Base-by-base conservation (phyloP, 495 filamentous ascomycete species). In the Letharia columbiana region DNA sequence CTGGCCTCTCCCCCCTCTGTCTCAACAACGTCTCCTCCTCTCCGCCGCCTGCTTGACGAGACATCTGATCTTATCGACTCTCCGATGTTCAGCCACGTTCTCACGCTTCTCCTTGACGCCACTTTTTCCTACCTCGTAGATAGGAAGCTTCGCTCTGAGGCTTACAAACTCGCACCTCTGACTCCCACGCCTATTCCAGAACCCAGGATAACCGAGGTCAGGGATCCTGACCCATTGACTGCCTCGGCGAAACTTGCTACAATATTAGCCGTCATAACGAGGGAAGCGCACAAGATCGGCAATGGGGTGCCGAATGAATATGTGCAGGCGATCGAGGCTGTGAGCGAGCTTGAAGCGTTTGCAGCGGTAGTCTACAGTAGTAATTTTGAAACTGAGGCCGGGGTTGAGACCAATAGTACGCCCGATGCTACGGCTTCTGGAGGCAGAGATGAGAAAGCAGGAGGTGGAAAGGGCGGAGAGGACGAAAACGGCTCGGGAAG, bases 11-110 rank as follows among this genome's bases (percentile, higher is more conserved):
- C 63, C 9, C 60, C 67, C 11, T 59, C 69, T 37, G 39, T 63
- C 40, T 62, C 68, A 11, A 49, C 77, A 31, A 74, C 74, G 7
- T 70, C 77, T 33, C 76, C 75, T 10, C 75, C 78, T 40, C 84
- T 98, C 69, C 89, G 93, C 60, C 87, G 89, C 62, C 83, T 99
- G n/a, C 80, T 98, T 2, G 92, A 98, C 71, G 94, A 98, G 77
- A 97, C 94, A 13, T 88, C 94, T 31, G 94, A 98, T 75, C 81
- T 98, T 23, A 89, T 98, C 69, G 95, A 98, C 65, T 96, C 93
- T 0, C 95, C 95, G 0, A 82, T 88, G 28, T 96, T 97, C 75
- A 83, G 86, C 10, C 86, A 87, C 66, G 91, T 98, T 42, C 77
- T 94, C 52, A 91, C 89, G 11, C 84, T 89, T 66, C 84, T 97